Base-by-base conservation (phyloP, 139 green algal species). In the Chlamydomonas sphaeroides region DNA sequence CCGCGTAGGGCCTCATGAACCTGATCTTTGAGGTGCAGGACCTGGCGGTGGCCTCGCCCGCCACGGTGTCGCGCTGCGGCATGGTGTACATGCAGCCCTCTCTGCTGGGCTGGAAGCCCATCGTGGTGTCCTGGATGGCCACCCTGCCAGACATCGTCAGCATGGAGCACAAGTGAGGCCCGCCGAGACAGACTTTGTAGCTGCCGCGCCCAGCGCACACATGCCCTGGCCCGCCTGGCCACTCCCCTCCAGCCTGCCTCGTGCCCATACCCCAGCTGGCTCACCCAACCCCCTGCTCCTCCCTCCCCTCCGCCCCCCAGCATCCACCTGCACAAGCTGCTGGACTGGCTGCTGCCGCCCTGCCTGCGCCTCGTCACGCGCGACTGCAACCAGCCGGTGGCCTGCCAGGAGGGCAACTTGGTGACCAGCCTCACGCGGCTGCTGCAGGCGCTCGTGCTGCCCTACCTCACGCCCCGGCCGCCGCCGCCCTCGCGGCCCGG, bases 1-100 rank as follows among this genome's bases (percentile, higher is more conserved):
- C 35, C 6, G 25, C 8, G 15, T 59, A 80, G 68, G 57, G 57
- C 41, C 62, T 79, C 30, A 95, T 95, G 92, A 93, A 88, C 70
- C 95, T 97, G 93, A 95, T 97, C 51, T 97, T 97, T 78, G 94
- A 96, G 84, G 92, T 96, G 41, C 88, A 87, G 30, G 93, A 96
- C 74, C 80, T 96, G 68, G 88, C 89, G 0, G 93, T 92, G 1
- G 93, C 93, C 6, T 94, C 89, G 0, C 93, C 93, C 49, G 93
- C 93, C 21, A 96, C 93, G 6, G 93, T 96, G 30, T 91, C 79
- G 5, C 89, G 93, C 23, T 96, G 93, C 73, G 93, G 91, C 41
- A 96, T 96, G 92, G 89, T 95, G 2, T 95, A 96, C 72, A 78
- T 95, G 32, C 90, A 95, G 84, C 91, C 93, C 39, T 79, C 85